A percentile compares a stretch with the other conserved stretches of the same genome.
Conservation (phyloP, 2,329 filamentous ascomycete species). For the Zalaria sp. region DNA sequence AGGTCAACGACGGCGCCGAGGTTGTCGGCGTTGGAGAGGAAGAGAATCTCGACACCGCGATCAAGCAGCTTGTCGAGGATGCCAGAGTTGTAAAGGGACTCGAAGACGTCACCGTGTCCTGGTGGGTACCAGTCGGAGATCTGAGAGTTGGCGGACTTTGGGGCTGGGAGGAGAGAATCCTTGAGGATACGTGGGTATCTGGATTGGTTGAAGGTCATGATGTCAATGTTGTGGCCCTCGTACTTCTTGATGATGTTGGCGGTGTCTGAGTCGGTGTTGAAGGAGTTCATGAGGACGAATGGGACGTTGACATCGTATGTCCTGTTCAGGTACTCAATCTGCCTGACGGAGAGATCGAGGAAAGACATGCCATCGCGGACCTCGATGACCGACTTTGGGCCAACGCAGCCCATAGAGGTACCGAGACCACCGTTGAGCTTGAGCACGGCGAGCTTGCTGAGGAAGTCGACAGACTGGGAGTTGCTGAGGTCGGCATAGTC, state of each 20-base stretch:
- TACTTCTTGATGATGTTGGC: constrained; percentile 99
- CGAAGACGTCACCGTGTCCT: constrained; percentile 98
- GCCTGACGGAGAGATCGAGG: constrained; percentile 92
- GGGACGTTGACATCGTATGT: constrained; percentile 96
- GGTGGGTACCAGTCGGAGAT: constrained; percentile 98
- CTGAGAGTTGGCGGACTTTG: constrained; percentile 73
- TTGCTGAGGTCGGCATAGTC: constrained; percentile 85
- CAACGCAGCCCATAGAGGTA: constrained; percentile 99
- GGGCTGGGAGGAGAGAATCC: constrained; percentile 91
- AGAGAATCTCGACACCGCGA: constrained; percentile 92
- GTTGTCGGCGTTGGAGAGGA: constrained; percentile 99
- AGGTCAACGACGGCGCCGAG: constrained; percentile 94
- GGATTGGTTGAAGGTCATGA: constrained; percentile 99
- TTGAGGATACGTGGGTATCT: constrained; percentile 95
- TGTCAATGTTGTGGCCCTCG: constrained; percentile 98
- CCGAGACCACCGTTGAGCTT: constrained; percentile 99
- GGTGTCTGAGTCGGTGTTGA: constrained; percentile 98
- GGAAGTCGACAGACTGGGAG: constrained; percentile 80
- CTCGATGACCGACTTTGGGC: constrained; percentile 98
- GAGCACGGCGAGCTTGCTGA: constrained; percentile 93
- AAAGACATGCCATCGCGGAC: constrained; percentile 99
- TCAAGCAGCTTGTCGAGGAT: constrained; percentile 93
- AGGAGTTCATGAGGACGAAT: constrained; percentile 99
- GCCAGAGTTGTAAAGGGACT: constrained; percentile 98
- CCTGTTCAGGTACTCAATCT: constrained; percentile 98